A percentile compares a stretch with the other conserved stretches of the same genome.
These are phyloP conservation scores for Pleurotus salmoneostramineus DNA, from an alignment of 768 basidiomycete genomes.

Conservation along the genomic window DNA sequence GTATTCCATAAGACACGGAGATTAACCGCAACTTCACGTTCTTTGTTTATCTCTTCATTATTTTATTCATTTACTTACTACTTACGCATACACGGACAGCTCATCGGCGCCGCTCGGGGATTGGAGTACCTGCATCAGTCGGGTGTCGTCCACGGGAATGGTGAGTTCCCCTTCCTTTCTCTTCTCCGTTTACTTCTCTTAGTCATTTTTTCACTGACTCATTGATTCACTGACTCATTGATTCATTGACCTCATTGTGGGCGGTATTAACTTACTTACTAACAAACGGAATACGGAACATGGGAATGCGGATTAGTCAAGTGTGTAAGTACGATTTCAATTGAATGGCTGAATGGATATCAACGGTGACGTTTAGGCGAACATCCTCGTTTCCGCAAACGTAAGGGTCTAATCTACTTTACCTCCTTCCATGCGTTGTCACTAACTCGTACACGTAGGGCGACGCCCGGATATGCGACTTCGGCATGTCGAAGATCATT, in stretches of 20 bases:
- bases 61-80: too few relatives aligned
- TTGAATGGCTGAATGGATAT: background rate
- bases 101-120: conserved; percentile 51
- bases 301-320: conserved; percentile 43
- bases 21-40: too few relatives aligned
- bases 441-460: conserved; percentile 36
- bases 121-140: conserved; percentile 52
- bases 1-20: background rate
- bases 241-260: too few relatives aligned
- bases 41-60: background rate
- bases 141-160: conserved; percentile 55
- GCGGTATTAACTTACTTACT: background rate
- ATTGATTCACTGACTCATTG: too few relatives aligned
- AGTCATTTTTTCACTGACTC: too few relatives aligned
- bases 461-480: conserved; percentile 56
- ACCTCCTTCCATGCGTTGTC: too few relatives aligned
- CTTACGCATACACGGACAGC: too few relatives aligned
- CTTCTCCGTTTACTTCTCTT: background rate
- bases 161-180: conserved; percentile 30
- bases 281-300: too few relatives aligned
- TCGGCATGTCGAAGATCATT: conserved; percentile 60
- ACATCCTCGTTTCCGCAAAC: conserved; percentile 52
- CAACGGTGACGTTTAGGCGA: conserved; percentile 32
- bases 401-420: conserved; percentile 23
- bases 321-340: conserved; percentile 41